Percentiles rank a stretch among this genome's conserved stretches.
phyloP scores from a whole-genome alignment of 179 eudicot species.

The Beta corolliflora region DNA sequence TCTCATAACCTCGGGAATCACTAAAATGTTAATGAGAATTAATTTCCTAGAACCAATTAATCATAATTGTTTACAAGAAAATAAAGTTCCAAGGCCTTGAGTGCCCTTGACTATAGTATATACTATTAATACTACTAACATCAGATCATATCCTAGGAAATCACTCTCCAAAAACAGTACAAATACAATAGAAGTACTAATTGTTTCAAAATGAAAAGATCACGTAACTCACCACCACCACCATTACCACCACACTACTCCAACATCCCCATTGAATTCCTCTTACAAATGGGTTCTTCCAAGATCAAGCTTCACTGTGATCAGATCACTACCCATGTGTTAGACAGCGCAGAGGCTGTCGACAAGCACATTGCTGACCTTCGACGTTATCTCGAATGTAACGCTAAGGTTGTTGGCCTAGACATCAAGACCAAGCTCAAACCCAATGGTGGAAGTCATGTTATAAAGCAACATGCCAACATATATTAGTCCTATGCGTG shows the following conservation, averaged over 20 bases:
- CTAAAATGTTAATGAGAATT: too few species aligned
- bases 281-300: constrained; percentile 17
- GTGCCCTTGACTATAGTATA: too few species aligned
- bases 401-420: constrained; percentile 22
- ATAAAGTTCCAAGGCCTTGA: background rate
- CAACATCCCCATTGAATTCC: constrained; percentile 7
- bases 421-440: constrained; percentile 4
- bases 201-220: background rate
- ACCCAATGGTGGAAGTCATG: background rate
- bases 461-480: too few species aligned
- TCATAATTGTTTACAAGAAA: too few species aligned
- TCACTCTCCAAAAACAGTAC: background rate
- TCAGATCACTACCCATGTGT: background rate
- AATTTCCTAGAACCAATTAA: background rate
- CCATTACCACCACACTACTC: background rate
- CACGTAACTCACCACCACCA: background rate
- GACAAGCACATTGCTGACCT: constrained; percentile 17
- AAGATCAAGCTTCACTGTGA: constrained; percentile 10
- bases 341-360: constrained; percentile 5
- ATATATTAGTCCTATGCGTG: constrained; percentile 8
- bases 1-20: too few species aligned
- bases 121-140: too few species aligned
- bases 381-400: constrained; percentile 7
- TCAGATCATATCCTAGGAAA: background rate
- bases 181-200: too few species aligned